Percentiles rank a stretch among this genome's conserved stretches.
phyloP scores from a whole-genome alignment of 2,329 filamentous ascomycete genomes.

The Dryadomyces quercus-mongolicae region DNA sequence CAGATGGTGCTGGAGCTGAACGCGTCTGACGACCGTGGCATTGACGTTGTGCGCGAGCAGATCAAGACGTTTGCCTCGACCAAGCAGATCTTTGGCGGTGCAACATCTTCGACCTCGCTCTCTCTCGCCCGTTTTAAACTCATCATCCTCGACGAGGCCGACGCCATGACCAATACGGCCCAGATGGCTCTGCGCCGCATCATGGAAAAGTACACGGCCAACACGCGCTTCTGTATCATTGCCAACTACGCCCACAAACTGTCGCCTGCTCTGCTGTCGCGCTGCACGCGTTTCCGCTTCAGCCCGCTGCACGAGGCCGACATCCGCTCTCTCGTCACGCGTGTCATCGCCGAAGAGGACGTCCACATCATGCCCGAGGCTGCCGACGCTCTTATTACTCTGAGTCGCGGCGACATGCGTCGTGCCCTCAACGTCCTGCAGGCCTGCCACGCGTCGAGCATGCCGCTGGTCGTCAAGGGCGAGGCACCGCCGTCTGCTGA shows the following conservation, averaged over 20 bases:
- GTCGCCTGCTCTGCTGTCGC: slow-evolving; percentile 78
- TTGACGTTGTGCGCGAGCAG: slow-evolving; percentile 95
- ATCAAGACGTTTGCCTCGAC: slow-evolving; percentile 99
- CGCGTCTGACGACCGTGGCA: slow-evolving; percentile 91
- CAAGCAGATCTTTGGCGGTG: slow-evolving; percentile 79
- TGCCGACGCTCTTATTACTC: slow-evolving; percentile 66
- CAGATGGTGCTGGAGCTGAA: slow-evolving; percentile 99
- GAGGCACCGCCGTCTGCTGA: slow-evolving; percentile 42
- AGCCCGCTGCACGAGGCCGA: slow-evolving; percentile 83
- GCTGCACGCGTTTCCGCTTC: slow-evolving; percentile 92
- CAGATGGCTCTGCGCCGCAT: slow-evolving; percentile 95
- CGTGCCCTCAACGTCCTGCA: slow-evolving; percentile 89
- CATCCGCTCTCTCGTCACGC: slow-evolving; percentile 74
- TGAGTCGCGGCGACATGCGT: slow-evolving; percentile 95
- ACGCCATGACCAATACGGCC: slow-evolving; percentile 97
- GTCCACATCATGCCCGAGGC: slow-evolving; percentile 76
- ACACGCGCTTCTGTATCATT: slow-evolving; percentile 96
- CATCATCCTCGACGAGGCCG: slow-evolving; percentile 96
- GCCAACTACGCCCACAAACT: slow-evolving; percentile 99
- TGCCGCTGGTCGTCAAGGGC: slow-evolving; percentile 48
- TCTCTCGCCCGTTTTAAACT: slow-evolving; percentile 72
- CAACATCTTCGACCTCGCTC: slow-evolving; percentile 28
- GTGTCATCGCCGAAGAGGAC: slow-evolving; percentile 76
- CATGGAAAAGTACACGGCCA: slow-evolving; percentile 98
- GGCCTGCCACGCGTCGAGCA: slow-evolving; percentile 88